Conservation (phyloP, 306 rosid species). For the Heteromeles arbutifolia region DNA sequence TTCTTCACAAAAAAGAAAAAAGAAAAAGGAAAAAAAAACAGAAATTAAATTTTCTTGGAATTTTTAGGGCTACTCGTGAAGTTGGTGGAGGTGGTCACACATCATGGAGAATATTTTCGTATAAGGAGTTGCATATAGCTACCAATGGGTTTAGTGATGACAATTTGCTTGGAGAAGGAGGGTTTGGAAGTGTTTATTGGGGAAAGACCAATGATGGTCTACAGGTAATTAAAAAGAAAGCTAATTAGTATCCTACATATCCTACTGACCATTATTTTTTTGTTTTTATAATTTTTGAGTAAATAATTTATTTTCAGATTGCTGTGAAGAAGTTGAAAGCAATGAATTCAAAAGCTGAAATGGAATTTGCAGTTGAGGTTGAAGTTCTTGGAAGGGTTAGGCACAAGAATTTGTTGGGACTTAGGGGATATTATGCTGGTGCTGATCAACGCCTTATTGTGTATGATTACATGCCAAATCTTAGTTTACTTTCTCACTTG, state of each 20-base stretch:
- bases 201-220: slow-evolving; percentile 73
- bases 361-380: slow-evolving; percentile 95
- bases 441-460: slow-evolving; percentile 78
- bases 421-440: slow-evolving; percentile 77
- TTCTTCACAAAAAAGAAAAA: no score
- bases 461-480: slow-evolving; percentile 91
- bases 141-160: slow-evolving; percentile 79
- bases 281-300: background rate
- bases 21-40: background rate
- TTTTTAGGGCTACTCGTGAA: background rate
- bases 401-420: slow-evolving; percentile 79
- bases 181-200: slow-evolving; percentile 86
- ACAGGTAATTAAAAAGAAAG: slow-evolving; percentile 27
- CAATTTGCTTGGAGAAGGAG: slow-evolving; percentile 81
- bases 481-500: slow-evolving; percentile 82
- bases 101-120: slow-evolving; percentile 79
- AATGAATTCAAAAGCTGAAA: slow-evolving; percentile 82
- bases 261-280: background rate
- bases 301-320: slow-evolving; percentile 32
- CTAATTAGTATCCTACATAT: background rate
- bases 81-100: slow-evolving; percentile 28
- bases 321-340: slow-evolving; percentile 90
- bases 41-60: background rate
- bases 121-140: slow-evolving; percentile 77
- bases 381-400: slow-evolving; percentile 89